Conservation (phyloP, 1,284 basidiomycete genomes). For the Ganoderma lucidum region DNA sequence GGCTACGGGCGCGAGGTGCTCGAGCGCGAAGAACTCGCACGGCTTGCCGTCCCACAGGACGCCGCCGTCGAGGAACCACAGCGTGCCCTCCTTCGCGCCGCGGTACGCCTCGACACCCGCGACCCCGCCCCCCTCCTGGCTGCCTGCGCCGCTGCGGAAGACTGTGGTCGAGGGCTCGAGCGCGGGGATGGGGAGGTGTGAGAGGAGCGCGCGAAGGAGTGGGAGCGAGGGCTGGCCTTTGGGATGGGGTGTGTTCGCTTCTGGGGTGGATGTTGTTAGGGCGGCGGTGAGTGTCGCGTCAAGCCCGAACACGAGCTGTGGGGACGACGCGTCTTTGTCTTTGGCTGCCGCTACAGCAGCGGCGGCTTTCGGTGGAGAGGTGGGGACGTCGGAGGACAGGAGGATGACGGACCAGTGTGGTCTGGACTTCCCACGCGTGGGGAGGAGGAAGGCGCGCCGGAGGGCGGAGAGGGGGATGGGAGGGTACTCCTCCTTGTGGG, state of each 20-base stretch:
- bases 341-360: constrained; percentile 10
- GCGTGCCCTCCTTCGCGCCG: constrained; percentile 70
- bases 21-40: constrained; percentile 77
- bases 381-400: constrained; percentile 56
- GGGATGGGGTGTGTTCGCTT: constrained; percentile 38
- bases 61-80: constrained; percentile 75
- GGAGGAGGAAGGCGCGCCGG: constrained; percentile 66
- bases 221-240: constrained; percentile 63
- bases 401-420: constrained; percentile 73
- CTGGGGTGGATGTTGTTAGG: constrained; percentile 41
- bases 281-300: constrained; percentile 61
- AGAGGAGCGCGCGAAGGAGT: constrained; percentile 59
- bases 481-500: constrained; percentile 51
- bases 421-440: constrained; percentile 71
- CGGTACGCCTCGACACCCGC: constrained; percentile 74
- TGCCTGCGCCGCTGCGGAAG: constrained; percentile 59
- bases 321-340: constrained; percentile 38
- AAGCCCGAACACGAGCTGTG: constrained; percentile 68
- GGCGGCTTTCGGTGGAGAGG: constrained; percentile 40
- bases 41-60: constrained; percentile 79
- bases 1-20: constrained; percentile 51
- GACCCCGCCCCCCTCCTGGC: constrained; percentile 42
- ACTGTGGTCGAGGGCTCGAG: constrained; percentile 58
- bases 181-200: constrained; percentile 52
- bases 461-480: constrained; percentile 55